Base-by-base conservation (phyloP, 2,329 filamentous ascomycete genomes). In the Emmonsiellopsis sp. region DNA sequence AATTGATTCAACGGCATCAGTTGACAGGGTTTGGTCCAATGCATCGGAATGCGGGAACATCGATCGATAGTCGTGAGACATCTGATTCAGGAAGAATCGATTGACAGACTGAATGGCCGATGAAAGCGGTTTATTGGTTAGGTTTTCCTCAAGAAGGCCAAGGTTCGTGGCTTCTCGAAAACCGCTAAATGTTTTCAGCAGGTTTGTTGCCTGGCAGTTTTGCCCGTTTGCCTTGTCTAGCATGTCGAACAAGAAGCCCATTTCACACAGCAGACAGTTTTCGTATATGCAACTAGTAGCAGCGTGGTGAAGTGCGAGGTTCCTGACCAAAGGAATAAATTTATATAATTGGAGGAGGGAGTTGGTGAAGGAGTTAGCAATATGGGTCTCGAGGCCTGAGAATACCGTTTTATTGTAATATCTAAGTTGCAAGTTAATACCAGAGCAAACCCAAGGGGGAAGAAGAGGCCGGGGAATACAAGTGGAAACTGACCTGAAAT, bases 191-290 rank as follows among this genome's bases (percentile, higher is more conserved):
- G 90, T 88, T 68, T 93, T 95, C 34, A 97, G 75, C 58, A 98
- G 80, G 65, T 98, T 98, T 0, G 92, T 95, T 11, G 93, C 93
- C 67, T 98, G 93, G 61, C 93, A 98, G 55, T 94, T 95, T 54
- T 91, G 86, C 0, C 91, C 92, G 58, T 87, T 86, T 2, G 93
- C 93, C 67, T 97, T 98, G 63, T 97, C 87, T 26, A 98, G 79
- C 93, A 98, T 98, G 66, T 98, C 94, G 62, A 95, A 94, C 8
- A 98, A 76, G 67, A 93, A 98, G 1, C 93, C 93, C 59, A 98
- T 78, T 70, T 98, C 93, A 70, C 93, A 98, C 1, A 98, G 74
- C 42, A 98, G 76, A 68, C 93, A 98, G 34, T 83, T 80, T 53
- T 95, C 90, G 60, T 82, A 83, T 2, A 90, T 76, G 65, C 93